These are phyloP conservation scores for Penicillium frequentans DNA, from an alignment of 2,329 filamentous ascomycete species.

Conservation along the genomic window DNA sequence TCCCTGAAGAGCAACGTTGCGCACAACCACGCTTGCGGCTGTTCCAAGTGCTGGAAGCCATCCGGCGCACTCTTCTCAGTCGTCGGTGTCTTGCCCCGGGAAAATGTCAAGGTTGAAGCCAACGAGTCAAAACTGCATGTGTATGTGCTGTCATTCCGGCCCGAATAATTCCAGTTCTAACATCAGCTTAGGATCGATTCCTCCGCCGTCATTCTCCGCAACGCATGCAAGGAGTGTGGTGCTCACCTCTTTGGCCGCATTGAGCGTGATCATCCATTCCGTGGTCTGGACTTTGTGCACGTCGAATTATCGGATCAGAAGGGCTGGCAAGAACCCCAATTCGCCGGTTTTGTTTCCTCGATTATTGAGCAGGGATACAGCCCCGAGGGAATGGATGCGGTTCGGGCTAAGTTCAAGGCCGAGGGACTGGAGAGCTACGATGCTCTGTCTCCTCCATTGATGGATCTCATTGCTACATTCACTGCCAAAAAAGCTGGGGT, in stretches of 20 bases:
- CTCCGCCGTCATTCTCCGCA: constrained; percentile 59
- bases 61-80: constrained; percentile 63
- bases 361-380: constrained; percentile 68
- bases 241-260: constrained; percentile 66
- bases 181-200: constrained; percentile 46
- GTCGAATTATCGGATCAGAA: constrained; percentile 59
- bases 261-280: constrained; percentile 64
- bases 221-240: constrained; percentile 62
- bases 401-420: constrained; percentile 54
- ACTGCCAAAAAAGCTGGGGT: constrained; percentile 51
- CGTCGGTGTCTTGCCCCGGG: constrained; percentile 60
- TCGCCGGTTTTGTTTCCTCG: constrained; percentile 66
- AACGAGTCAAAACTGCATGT: constrained; percentile 59
- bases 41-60: constrained; percentile 73
- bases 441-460: constrained; percentile 59
- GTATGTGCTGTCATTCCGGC: neutral
- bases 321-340: constrained; percentile 72
- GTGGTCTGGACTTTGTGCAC: constrained; percentile 70
- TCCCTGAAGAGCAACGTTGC: constrained; percentile 59
- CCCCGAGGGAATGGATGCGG: constrained; percentile 55
- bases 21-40: constrained; percentile 71
- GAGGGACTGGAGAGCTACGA: constrained; percentile 64
- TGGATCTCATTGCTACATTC: constrained; percentile 62
- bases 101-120: constrained; percentile 57
- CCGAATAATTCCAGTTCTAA: neutral